phyloP scores from a whole-genome alignment of 73 alveolate species.

The Paramecium octaurelia region DNA sequence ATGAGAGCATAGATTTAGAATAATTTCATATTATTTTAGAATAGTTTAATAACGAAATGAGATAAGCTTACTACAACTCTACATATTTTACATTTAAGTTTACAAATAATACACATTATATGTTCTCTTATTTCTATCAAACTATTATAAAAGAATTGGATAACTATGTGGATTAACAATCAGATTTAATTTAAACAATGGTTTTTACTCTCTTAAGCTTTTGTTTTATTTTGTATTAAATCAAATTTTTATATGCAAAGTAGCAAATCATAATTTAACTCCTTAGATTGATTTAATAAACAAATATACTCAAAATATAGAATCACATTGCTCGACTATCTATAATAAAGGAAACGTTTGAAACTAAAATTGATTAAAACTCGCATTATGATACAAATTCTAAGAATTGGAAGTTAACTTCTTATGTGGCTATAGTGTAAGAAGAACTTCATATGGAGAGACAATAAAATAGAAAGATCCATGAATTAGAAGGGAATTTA shows the following conservation, averaged over 20 bases:
- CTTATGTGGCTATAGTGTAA: background rate
- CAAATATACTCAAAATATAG: background rate
- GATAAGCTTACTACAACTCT: background rate
- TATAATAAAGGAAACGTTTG: background rate
- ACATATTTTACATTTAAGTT: background rate
- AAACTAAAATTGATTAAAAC: background rate
- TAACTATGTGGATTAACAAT: background rate
- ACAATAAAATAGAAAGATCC: background rate
- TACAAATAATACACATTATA: background rate
- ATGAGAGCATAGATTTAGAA: background rate
- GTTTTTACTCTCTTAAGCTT: background rate
- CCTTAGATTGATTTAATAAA: background rate
- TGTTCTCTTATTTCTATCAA: background rate
- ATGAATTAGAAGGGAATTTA: background rate
- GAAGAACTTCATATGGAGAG: background rate
- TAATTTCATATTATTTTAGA: background rate
- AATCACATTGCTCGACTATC: background rate
- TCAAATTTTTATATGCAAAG: background rate
- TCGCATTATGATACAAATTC: background rate
- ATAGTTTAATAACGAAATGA: background rate
- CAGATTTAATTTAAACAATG: background rate
- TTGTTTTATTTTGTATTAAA: background rate
- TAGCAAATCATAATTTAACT: background rate
- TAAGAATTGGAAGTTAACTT: background rate
- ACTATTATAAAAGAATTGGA: background rate